A percentile compares a stretch with the other conserved stretches of the same genome.
Evolutionary conservation across 2,329 filamentous ascomycete species (phyloP).

Genomic region (Fusarium papillatum): DNA sequence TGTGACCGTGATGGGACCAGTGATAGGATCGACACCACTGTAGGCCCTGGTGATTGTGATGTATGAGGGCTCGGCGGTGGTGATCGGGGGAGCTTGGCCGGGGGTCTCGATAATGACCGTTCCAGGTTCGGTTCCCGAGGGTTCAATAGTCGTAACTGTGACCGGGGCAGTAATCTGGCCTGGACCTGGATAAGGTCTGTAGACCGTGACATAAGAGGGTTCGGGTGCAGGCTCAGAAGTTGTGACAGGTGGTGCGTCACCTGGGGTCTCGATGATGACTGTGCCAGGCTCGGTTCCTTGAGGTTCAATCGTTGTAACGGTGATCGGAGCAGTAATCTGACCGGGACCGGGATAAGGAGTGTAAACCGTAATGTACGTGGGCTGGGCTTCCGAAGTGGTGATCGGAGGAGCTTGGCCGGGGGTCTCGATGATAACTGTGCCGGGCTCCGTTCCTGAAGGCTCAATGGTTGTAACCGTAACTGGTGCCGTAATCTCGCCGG

Average conservation of each 20-base stretch:
- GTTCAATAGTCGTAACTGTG: not conserved
- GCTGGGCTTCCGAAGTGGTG: not conserved
- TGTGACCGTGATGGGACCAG: not conserved
- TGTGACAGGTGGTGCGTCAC: not conserved
- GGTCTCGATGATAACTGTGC: slow-evolving; percentile 30
- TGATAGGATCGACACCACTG: not conserved
- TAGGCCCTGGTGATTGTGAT: not conserved
- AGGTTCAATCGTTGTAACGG: not conserved
- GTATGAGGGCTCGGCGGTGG: not conserved
- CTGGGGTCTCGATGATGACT: slow-evolving; percentile 11
- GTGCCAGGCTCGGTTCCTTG: slow-evolving; percentile 4
- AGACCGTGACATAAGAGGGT: not conserved
- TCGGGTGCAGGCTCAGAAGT: not conserved
- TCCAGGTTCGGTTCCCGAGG: not conserved
- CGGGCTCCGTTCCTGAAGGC: slow-evolving; percentile 16
- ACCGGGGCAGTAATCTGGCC: not conserved
- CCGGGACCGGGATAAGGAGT: not conserved
- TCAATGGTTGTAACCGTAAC: slow-evolving; percentile 10
- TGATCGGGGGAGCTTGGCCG: not conserved
- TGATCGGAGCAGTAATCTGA: not conserved
- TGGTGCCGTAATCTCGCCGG: slow-evolving; percentile 12
- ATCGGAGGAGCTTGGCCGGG: slow-evolving; percentile 2
- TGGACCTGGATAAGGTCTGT: not conserved
- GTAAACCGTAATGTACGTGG: not conserved
- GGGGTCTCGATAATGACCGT: slow-evolving; percentile 13